A percentile compares a stretch with the other conserved stretches of the same genome.
Conservation (phyloP, 768 basidiomycete species). For the Amanita rubescens region DNA sequence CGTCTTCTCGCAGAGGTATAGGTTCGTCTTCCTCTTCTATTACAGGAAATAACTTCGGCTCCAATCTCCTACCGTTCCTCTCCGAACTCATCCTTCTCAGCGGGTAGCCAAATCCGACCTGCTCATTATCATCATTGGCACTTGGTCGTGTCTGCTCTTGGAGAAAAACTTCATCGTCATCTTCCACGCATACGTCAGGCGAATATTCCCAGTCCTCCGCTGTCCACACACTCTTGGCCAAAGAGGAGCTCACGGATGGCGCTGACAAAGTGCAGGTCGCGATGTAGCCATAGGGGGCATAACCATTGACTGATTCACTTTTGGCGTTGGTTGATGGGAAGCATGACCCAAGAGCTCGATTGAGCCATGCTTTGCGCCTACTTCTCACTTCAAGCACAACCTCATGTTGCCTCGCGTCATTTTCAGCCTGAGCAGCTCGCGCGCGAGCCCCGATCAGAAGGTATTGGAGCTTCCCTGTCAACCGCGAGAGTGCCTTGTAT, state of each 20-base stretch:
- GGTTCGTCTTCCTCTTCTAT: constrained; percentile 28
- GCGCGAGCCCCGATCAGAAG: constrained; percentile 35
- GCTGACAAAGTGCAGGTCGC: constrained; percentile 38
- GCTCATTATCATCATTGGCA: neutral
- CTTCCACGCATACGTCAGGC: neutral
- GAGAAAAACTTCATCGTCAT: constrained; percentile 2
- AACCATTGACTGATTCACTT: neutral
- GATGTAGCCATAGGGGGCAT: constrained; percentile 7
- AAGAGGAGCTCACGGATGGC: constrained; percentile 44
- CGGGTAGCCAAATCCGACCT: constrained; percentile 4
- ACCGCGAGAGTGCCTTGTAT: constrained; percentile 24
- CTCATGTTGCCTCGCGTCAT: constrained; percentile 32
- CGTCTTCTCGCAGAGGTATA: constrained; percentile 6
- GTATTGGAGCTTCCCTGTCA: constrained; percentile 30
- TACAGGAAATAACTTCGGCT: constrained; percentile 31
- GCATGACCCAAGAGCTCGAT: constrained; percentile 29
- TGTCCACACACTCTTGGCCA: constrained; percentile 33
- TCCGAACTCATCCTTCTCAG: constrained; percentile 11
- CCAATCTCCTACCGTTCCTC: constrained; percentile 3
- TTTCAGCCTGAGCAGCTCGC: constrained; percentile 31
- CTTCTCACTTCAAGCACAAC: constrained; percentile 49
- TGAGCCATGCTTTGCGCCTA: constrained; percentile 62
- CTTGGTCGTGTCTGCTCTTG: neutral
- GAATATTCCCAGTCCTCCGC: constrained; percentile 27
- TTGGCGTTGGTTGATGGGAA: neutral